Conservation (phyloP, 768 basidiomycete species). For the Termitomyces sp. region DNA sequence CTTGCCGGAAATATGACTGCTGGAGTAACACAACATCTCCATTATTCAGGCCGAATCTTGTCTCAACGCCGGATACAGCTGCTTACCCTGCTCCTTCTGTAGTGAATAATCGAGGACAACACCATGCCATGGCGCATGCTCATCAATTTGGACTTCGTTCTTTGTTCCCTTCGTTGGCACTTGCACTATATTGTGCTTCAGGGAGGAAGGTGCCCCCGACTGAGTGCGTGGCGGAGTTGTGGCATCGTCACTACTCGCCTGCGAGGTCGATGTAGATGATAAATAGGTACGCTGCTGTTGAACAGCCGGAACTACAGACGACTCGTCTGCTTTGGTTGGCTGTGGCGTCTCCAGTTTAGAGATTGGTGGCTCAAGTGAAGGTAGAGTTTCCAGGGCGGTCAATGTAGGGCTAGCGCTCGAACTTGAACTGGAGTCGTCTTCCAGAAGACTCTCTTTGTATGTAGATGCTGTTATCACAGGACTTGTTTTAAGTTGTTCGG, state of each 20-base stretch:
- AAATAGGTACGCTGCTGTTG: neutral
- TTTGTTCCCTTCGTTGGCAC: neutral
- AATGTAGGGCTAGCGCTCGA: slow-evolving; percentile 3
- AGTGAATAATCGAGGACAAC: slow-evolving; percentile 11
- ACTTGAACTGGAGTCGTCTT: slow-evolving; percentile 6
- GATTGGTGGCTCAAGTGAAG: slow-evolving; percentile 1
- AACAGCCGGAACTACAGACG: neutral
- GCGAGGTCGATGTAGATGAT: neutral
- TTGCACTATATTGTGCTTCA: slow-evolving; percentile 2
- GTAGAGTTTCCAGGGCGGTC: slow-evolving; percentile 4
- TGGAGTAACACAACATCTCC: neutral
- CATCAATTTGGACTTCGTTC: neutral
- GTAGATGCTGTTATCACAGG: slow-evolving; percentile 6
- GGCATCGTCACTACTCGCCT: neutral
- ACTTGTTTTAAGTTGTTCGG: slow-evolving; percentile 9
- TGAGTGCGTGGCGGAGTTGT: slow-evolving; percentile 7
- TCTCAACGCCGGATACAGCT: neutral
- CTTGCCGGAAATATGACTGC: slow-evolving; percentile 14
- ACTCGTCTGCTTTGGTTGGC: neutral
- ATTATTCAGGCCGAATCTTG: neutral
- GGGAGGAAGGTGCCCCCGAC: slow-evolving; percentile 1
- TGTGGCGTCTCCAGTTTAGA: slow-evolving; percentile 3
- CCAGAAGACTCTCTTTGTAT: neutral
- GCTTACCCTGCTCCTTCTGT: slow-evolving; percentile 12
- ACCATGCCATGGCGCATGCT: slow-evolving; percentile 11